Conservation (phyloP, 352 stramenopile species). For the Peronospora destructor region DNA sequence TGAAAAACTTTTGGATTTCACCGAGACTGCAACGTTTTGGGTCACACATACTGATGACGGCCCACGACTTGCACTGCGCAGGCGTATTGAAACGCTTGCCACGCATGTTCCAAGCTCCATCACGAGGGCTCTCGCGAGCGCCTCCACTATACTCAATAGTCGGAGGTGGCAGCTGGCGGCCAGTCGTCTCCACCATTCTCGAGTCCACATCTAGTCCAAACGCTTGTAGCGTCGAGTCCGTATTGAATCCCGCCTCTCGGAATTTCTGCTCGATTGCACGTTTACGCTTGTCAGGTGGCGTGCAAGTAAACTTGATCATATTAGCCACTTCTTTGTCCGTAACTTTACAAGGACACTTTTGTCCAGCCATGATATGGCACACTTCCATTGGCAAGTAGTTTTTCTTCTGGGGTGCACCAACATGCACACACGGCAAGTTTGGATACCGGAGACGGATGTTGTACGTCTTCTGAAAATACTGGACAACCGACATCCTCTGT, state of each 20-base stretch:
- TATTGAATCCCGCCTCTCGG: constrained; percentile 45
- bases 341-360: constrained; percentile 70
- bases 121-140: constrained; percentile 35
- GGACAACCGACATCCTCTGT: constrained; percentile 35
- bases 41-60: constrained; percentile 51
- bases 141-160: constrained; percentile 46
- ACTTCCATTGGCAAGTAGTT: constrained; percentile 84
- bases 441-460: constrained; percentile 57
- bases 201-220: constrained; percentile 53
- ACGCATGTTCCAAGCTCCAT: constrained; percentile 70
- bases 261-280: constrained; percentile 54
- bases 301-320: constrained; percentile 73
- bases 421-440: constrained; percentile 68
- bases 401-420: constrained; percentile 63
- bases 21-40: constrained; percentile 23
- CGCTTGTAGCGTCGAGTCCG: constrained; percentile 41
- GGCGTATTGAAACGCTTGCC: constrained; percentile 46
- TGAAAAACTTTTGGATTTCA: constrained; percentile 51
- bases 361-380: constrained; percentile 57
- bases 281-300: constrained; percentile 49
- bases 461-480: constrained; percentile 59
- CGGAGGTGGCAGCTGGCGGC: constrained; percentile 39
- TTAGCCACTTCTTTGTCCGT: constrained; percentile 77
- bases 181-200: constrained; percentile 48
- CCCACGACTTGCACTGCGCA: constrained; percentile 37